phyloP scores from a whole-genome alignment of 1,139 yeast genomes.

The Blastobotrys aristatus region DNA sequence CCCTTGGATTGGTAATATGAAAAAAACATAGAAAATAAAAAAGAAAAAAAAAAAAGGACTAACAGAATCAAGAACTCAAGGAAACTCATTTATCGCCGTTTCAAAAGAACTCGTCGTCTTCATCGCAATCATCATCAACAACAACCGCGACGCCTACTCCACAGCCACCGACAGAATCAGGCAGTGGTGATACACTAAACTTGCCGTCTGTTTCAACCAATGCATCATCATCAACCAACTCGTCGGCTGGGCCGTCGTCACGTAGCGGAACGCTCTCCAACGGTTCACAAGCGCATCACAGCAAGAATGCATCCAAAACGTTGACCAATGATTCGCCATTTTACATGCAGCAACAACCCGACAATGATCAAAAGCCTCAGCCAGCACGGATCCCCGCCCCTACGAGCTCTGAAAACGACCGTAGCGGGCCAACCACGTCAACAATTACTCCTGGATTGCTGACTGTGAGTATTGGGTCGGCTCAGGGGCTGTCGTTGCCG shows the following conservation, averaged over 20 bases:
- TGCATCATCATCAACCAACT: background rate
- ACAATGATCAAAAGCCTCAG: slow-evolving; percentile 1
- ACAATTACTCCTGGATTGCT: slow-evolving; percentile 58
- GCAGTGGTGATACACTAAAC: background rate
- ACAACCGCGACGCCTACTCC: background rate
- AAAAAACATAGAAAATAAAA: background rate
- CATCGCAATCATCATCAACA: background rate
- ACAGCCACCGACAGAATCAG: no score
- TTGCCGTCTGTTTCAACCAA: slow-evolving; percentile 8
- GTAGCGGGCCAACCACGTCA: slow-evolving; percentile 24
- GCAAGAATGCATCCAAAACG: slow-evolving; percentile 5
- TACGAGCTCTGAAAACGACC: background rate
- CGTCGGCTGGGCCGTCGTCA: slow-evolving; percentile 3
- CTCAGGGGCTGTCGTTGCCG: slow-evolving; percentile 58
- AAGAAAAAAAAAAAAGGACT: background rate
- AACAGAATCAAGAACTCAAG: slow-evolving; percentile 30
- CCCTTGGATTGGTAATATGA: no score
- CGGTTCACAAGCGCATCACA: background rate
- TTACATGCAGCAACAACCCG: background rate
- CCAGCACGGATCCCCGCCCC: slow-evolving; percentile 11
- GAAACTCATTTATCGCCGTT: slow-evolving; percentile 36
- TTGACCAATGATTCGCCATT: slow-evolving; percentile 6
- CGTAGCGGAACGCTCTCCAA: slow-evolving; percentile 5
- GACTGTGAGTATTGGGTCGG: slow-evolving; percentile 63
- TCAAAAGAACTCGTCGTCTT: slow-evolving; percentile 1